Evolutionary conservation across 306 rosid species (phyloP).

Genomic region (Fagus sylvatica): DNA sequence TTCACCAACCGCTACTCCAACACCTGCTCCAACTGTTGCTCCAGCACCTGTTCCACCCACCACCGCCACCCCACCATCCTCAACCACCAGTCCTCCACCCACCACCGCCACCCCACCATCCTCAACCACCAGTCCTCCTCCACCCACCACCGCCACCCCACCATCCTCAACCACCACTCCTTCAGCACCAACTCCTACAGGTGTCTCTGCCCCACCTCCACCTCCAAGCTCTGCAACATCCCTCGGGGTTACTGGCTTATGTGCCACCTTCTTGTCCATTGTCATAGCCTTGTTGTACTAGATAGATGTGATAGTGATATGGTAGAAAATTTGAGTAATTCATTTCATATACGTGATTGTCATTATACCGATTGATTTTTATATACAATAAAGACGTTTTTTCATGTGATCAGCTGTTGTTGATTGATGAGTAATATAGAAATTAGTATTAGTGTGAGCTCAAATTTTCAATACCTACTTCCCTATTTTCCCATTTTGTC

Average conservation of each 20-base stretch:
- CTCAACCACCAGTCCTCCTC: neutral
- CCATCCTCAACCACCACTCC: slow-evolving; percentile 21
- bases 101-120: slow-evolving; percentile 27
- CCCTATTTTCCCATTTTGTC: neutral
- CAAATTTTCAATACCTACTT: neutral
- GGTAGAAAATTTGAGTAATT: slow-evolving; percentile 12
- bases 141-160: slow-evolving; percentile 14
- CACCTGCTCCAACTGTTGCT: slow-evolving; percentile 1
- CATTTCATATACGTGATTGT: slow-evolving; percentile 9
- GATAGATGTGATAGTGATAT: slow-evolving; percentile 31
- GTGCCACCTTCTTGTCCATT: slow-evolving; percentile 37
- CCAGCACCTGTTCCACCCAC: neutral
- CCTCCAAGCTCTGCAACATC: slow-evolving; percentile 38
- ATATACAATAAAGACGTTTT: slow-evolving; percentile 11
- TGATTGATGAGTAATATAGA: neutral
- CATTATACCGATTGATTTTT: slow-evolving; percentile 24
- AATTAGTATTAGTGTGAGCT: neutral
- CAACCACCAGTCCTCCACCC: too few species aligned
- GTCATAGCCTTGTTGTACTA: slow-evolving; percentile 41
- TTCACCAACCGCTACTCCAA: slow-evolving; percentile 11
- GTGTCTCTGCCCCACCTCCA: slow-evolving; percentile 25
- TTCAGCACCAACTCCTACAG: slow-evolving; percentile 24
- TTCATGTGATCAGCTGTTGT: neutral
- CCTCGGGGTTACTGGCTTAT: slow-evolving; percentile 32
- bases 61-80: neutral